Conservation (phyloP, 306 rosid genomes). For the Acacia acuminata region DNA sequence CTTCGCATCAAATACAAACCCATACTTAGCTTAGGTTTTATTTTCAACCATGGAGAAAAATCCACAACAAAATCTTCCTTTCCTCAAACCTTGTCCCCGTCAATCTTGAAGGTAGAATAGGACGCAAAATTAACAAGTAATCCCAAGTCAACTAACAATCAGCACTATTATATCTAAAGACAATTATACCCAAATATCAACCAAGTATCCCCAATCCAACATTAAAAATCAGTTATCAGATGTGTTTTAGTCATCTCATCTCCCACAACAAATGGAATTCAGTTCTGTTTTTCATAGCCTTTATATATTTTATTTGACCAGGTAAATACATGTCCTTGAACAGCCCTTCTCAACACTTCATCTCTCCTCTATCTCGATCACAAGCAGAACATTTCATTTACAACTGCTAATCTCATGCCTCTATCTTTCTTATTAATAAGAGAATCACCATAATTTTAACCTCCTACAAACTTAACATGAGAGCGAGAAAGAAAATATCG, state of each 20-base stretch:
- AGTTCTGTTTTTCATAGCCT: background rate
- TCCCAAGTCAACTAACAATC: background rate
- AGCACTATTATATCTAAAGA: background rate
- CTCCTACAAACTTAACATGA: conserved; percentile 8
- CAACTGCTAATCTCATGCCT: background rate
- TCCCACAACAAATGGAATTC: background rate
- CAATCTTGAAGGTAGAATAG: background rate
- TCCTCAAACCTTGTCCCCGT: background rate
- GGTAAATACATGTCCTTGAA: background rate
- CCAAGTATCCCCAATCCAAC: background rate
- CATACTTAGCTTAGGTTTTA: background rate
- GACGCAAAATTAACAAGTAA: background rate
- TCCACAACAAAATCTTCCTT: background rate
- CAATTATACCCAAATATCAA: background rate
- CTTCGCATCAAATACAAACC: background rate
- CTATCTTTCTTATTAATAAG: background rate
- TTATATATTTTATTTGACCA: background rate
- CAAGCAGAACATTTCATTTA: background rate
- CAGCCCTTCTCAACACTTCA: background rate
- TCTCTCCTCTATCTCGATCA: conserved; percentile 8
- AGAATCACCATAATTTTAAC: conserved; percentile 16
- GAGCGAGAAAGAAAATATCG: conserved; percentile 12
- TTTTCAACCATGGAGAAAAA: background rate
- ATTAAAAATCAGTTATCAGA: background rate
- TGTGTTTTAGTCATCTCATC: background rate